Conservation (phyloP, 495 filamentous ascomycete genomes). For the Echria macrotheca region DNA sequence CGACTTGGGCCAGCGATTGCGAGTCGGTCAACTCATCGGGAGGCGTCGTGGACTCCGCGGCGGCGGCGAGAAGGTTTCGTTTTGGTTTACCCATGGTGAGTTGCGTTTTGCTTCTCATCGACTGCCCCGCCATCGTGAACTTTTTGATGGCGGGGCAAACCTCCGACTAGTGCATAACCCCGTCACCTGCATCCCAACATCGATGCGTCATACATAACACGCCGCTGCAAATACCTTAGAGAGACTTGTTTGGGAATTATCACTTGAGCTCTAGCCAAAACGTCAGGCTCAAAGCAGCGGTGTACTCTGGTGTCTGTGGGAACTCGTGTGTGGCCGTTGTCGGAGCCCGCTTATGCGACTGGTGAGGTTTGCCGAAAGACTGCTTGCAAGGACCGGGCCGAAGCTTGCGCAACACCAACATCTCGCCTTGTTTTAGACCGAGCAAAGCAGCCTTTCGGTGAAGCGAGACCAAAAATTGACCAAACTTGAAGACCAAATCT, state of each 20-base stretch:
- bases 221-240: no score
- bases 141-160: constrained; percentile 10
- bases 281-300: no score
- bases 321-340: no score
- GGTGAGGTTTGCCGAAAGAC: no score
- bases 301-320: no score
- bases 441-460: no score
- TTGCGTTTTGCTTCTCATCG: neutral
- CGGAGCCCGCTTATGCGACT: neutral
- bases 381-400: no score
- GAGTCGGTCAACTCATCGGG: constrained; percentile 57
- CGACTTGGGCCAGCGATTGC: constrained; percentile 67
- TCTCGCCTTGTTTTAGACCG: neutral
- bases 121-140: constrained; percentile 11
- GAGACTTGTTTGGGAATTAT: no score
- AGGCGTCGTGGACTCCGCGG: constrained; percentile 68
- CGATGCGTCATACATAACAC: neutral
- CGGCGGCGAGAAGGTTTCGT: constrained; percentile 66
- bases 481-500: no score
- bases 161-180: neutral
- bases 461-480: no score
- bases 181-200: neutral
- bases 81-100: constrained; percentile 64
- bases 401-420: neutral
- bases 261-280: no score